These are phyloP conservation scores for Monoraphidium neglectum DNA, from an alignment of 139 green algal species.

Conservation along the genomic window DNA sequence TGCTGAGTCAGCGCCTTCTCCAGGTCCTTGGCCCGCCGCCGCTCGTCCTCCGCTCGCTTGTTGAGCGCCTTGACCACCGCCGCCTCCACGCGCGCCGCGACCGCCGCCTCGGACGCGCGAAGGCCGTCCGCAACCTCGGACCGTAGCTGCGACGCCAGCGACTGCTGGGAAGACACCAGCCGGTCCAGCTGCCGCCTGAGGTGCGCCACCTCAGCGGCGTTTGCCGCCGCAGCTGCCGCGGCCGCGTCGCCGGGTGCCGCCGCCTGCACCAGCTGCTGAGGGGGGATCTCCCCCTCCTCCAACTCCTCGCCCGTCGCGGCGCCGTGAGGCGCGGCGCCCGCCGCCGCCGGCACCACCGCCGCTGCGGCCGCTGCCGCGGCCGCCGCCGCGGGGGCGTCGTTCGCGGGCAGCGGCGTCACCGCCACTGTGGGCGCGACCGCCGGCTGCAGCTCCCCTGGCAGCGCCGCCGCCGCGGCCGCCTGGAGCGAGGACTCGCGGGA, in stretches of 20 bases:
- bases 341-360: no score
- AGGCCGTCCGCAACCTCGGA: neutral
- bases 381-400: conserved; percentile 12
- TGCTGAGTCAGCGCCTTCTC: conserved; percentile 11
- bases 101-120: conserved; percentile 3
- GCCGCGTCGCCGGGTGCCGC: neutral
- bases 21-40: conserved; percentile 18
- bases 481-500: conserved; percentile 35
- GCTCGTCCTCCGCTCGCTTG: conserved; percentile 32
- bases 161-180: neutral
- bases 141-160: neutral
- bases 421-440: conserved; percentile 17
- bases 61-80: conserved; percentile 9
- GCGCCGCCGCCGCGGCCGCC: conserved; percentile 6
- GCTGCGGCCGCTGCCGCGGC: neutral
- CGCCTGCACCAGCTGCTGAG: no score
- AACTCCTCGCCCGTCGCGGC: no score
- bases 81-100: conserved; percentile 17
- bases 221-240: neutral
- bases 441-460: no score
- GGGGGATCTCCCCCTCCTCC: no score
- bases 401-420: conserved; percentile 20
- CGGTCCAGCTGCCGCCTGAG: neutral
- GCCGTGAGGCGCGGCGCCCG: no score
- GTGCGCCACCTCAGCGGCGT: neutral